Percentiles rank a stretch among this genome's conserved stretches.
These are phyloP conservation scores for Penicillium sumatraense DNA, from an alignment of 2,329 filamentous ascomycete species.

Conservation along the genomic window DNA sequence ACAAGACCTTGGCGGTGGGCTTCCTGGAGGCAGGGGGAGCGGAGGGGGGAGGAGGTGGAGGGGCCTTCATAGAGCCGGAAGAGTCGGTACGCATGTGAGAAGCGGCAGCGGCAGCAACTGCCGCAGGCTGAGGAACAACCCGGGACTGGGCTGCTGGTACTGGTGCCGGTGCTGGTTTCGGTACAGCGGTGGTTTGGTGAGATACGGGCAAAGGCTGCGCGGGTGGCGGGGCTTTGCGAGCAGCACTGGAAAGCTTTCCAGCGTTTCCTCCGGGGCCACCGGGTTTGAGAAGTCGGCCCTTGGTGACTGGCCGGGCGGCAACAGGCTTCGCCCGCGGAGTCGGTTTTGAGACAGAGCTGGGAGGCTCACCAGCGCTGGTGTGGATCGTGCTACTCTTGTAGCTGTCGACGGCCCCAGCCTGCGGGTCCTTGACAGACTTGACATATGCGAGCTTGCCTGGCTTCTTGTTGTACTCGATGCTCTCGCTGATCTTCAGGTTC, in stretches of 20 bases:
- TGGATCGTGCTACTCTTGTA: constrained; percentile 96
- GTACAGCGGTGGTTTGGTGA: constrained; percentile 37
- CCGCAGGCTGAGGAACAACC: constrained; percentile 52
- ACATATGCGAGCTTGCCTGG: constrained; percentile 87
- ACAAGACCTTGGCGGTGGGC: constrained; percentile 84
- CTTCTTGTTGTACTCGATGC: constrained; percentile 96
- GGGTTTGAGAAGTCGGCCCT: constrained; percentile 87
- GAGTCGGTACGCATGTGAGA: constrained; percentile 55
- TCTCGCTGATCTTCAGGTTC: constrained; percentile 79
- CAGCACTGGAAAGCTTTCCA: constrained; percentile 65
- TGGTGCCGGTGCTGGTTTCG: constrained; percentile 27
- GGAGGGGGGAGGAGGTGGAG: constrained; percentile 68
- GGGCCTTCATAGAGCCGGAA: constrained; percentile 65
- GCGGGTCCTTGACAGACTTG: constrained; percentile 88
- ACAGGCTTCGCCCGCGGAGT: constrained; percentile 88
- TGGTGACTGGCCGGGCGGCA: constrained; percentile 86
- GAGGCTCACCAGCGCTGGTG: constrained; percentile 79
- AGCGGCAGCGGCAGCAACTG: constrained; percentile 36
- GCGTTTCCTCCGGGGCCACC: constrained; percentile 83
- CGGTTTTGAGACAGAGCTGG: constrained; percentile 79
- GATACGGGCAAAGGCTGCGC: constrained; percentile 42
- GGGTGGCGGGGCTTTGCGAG: constrained; percentile 38
- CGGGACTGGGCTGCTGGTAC: constrained; percentile 41
- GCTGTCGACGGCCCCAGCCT: constrained; percentile 71
- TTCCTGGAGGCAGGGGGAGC: constrained; percentile 64